Percentiles rank a stretch among this genome's conserved stretches.
Evolutionary conservation across 2,329 filamentous ascomycete genomes (phyloP).

Genomic region (Hypoxylon sp.): DNA sequence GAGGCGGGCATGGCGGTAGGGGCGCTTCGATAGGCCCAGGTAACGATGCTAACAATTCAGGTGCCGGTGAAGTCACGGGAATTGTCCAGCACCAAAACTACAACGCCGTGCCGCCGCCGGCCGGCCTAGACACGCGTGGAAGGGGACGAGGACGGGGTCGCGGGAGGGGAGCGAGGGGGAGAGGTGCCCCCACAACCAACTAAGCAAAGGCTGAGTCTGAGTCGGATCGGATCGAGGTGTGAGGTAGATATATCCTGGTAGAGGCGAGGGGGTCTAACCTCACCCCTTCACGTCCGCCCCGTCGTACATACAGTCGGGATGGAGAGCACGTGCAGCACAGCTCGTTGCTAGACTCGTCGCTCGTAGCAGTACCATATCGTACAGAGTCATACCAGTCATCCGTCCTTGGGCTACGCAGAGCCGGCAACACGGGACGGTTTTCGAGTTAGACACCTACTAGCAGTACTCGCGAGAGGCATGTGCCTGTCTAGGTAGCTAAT

Average conservation of each 20-base stretch:
- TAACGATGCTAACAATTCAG: conserved; percentile 4
- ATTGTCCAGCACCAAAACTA: conserved; percentile 50
- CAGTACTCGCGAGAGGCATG: too few species aligned
- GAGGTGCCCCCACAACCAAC: conserved; percentile 22
- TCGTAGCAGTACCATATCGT: too few species aligned
- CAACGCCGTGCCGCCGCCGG: conserved; percentile 67
- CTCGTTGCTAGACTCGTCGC: too few species aligned
- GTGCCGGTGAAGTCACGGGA: conserved; percentile 7
- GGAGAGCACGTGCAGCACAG: too few species aligned
- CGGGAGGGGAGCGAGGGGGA: conserved; percentile 38
- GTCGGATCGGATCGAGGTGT: neutral
- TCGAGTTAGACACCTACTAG: too few species aligned
- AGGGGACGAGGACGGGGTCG: conserved; percentile 43
- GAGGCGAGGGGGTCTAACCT: too few species aligned
- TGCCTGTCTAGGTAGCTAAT: too few species aligned
- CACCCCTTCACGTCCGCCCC: too few species aligned
- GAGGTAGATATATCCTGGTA: neutral
- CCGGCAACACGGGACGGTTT: too few species aligned
- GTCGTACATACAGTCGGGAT: too few species aligned
- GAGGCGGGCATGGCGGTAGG: conserved; percentile 34
- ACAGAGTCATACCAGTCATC: too few species aligned
- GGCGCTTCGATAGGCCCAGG: conserved; percentile 11
- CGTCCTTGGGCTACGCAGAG: too few species aligned
- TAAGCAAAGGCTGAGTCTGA: neutral
- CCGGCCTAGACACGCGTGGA: conserved; percentile 57